phyloP scores from a whole-genome alignment of 2,329 filamentous ascomycete genomes.

The Trichoderma sp. region DNA sequence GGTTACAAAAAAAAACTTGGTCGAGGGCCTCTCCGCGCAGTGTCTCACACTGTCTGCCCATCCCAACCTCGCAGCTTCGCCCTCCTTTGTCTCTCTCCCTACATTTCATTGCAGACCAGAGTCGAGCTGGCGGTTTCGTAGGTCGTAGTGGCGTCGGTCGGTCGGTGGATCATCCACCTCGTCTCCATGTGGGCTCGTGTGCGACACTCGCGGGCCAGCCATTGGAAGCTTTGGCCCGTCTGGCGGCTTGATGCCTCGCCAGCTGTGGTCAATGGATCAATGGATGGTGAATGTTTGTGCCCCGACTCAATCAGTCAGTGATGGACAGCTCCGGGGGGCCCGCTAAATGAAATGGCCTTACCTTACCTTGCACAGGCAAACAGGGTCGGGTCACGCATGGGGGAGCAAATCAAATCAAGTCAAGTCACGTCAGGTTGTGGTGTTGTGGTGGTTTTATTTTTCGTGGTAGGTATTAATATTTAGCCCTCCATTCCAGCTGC shows the following conservation, averaged over 20 bases:
- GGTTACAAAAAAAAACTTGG: background rate
- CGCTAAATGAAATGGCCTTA: background rate
- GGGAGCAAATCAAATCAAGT: background rate
- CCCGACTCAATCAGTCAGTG: background rate
- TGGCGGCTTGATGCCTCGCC: background rate
- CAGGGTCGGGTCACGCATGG: background rate
- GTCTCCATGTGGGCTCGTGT: slow-evolving; percentile 8
- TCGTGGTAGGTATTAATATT: slow-evolving; percentile 7
- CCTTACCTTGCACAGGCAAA: background rate
- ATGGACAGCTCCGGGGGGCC: background rate
- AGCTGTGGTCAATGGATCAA: background rate
- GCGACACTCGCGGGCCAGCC: slow-evolving; percentile 9
- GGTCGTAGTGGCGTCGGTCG: slow-evolving; percentile 4
- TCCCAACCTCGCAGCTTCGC: slow-evolving; percentile 12
- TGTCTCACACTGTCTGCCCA: slow-evolving; percentile 17
- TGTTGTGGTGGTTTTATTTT: background rate
- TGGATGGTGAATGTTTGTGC: background rate
- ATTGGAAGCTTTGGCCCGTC: slow-evolving; percentile 3
- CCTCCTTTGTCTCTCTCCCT: background rate
- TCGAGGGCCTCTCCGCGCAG: background rate
- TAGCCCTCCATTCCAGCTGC: slow-evolving; percentile 14
- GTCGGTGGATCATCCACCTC: background rate
- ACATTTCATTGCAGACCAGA: background rate
- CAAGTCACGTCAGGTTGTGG: background rate
- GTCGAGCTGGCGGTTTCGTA: background rate